These are phyloP conservation scores for Ogataea paradorogensis DNA, from an alignment of 805 yeast species.

Conservation along the genomic window DNA sequence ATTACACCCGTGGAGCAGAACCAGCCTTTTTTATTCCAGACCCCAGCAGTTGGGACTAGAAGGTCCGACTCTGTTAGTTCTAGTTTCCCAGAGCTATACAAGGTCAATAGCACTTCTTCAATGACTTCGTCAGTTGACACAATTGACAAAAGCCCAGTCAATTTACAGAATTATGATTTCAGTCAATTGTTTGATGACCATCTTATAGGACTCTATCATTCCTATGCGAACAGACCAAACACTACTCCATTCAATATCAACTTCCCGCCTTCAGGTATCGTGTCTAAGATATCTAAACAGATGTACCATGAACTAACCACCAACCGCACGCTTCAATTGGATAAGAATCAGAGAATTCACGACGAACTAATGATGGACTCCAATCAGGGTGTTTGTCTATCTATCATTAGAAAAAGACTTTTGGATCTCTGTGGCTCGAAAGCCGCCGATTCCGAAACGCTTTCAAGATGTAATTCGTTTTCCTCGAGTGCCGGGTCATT, in stretches of 20 bases:
- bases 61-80: slow-evolving; percentile 19
- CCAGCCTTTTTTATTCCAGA: slow-evolving; percentile 22
- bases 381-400: slow-evolving; percentile 27
- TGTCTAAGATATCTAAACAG: slow-evolving; percentile 57
- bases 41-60: slow-evolving; percentile 17
- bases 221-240: slow-evolving; percentile 53
- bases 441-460: slow-evolving; percentile 19
- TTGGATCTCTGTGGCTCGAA: slow-evolving; percentile 31
- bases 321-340: slow-evolving; percentile 25
- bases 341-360: slow-evolving; percentile 22
- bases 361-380: slow-evolving; percentile 28
- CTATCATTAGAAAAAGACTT: slow-evolving; percentile 33
- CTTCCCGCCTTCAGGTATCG: slow-evolving; percentile 66
- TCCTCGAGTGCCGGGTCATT: slow-evolving; percentile 14
- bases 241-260: slow-evolving; percentile 64
- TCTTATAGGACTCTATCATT: slow-evolving; percentile 45
- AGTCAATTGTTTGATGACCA: slow-evolving; percentile 43
- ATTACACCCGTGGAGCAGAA: slow-evolving; percentile 27
- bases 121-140: slow-evolving; percentile 20
- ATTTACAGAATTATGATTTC: slow-evolving; percentile 27
- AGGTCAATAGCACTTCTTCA: slow-evolving; percentile 26
- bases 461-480: slow-evolving; percentile 30
- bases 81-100: slow-evolving; percentile 20
- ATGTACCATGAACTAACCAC: slow-evolving; percentile 36
- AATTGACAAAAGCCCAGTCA: slow-evolving; percentile 20